These are phyloP conservation scores for Castanospermum australe DNA, from an alignment of 306 rosid genomes.

Conservation along the genomic window DNA sequence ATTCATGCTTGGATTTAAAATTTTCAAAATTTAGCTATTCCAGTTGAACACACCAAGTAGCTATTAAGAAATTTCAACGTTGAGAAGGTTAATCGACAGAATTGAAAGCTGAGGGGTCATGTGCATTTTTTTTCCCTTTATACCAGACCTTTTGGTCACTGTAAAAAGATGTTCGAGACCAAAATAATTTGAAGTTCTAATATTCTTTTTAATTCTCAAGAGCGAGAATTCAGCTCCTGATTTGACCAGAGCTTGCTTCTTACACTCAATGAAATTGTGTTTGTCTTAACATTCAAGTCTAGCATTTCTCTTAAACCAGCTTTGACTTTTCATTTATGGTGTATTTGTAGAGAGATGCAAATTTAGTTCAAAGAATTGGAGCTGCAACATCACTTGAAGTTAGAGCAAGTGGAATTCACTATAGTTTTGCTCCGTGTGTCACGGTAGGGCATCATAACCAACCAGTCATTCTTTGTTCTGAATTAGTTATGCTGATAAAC, in stretches of 20 bases:
- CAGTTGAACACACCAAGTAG: too few relatives aligned
- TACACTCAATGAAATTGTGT: neutral
- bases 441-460: conserved; percentile 41
- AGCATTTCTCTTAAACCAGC: neutral
- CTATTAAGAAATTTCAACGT: neutral
- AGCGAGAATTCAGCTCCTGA: neutral
- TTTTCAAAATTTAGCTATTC: neutral
- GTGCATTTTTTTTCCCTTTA: neutral
- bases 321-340: neutral
- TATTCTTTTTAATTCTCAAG: neutral
- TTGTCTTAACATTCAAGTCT: neutral
- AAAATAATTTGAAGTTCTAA: neutral
- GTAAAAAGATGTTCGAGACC: neutral
- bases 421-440: conserved; percentile 80
- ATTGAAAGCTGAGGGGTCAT: neutral
- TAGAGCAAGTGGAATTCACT: conserved; percentile 71
- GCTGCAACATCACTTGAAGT: conserved; percentile 76
- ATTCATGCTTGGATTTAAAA: neutral
- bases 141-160: neutral
- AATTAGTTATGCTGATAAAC: neutral
- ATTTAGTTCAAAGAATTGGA: conserved; percentile 69
- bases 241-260: neutral
- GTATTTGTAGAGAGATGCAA: conserved; percentile 61
- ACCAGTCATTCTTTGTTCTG: neutral
- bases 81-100: neutral